Percentiles rank a stretch among this genome's conserved stretches.
phyloP scores from a whole-genome alignment of 192 early-diverging fungal species.

The Gonapodya prolifera region DNA sequence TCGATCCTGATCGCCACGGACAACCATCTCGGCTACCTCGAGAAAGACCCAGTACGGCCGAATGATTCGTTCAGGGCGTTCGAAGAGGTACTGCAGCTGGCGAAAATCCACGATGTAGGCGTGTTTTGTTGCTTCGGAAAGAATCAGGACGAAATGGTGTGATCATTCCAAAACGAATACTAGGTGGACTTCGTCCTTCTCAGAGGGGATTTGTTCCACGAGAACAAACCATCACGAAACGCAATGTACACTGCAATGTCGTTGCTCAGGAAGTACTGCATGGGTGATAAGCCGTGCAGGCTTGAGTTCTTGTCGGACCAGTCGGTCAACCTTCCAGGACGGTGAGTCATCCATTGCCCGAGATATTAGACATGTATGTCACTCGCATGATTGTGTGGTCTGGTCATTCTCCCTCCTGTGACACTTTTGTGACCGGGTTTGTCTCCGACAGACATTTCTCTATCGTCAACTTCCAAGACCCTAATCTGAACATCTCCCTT shows the following conservation, averaged over 20 bases:
- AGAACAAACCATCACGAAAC: constrained; percentile 78
- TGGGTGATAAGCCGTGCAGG: constrained; percentile 51
- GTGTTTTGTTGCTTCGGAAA: too few relatives aligned
- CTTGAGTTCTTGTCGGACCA: constrained; percentile 71
- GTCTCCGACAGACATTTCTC: constrained; percentile 21
- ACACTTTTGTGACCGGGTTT: too few relatives aligned
- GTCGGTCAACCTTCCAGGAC: constrained; percentile 54
- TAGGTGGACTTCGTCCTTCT: constrained; percentile 83
- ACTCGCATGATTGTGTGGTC: too few relatives aligned
- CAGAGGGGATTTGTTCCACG: constrained; percentile 93
- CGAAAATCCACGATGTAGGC: constrained; percentile 36
- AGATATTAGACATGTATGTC: neutral
- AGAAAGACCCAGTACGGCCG: constrained; percentile 74
- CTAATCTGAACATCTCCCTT: constrained; percentile 69
- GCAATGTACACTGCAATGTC: constrained; percentile 55
- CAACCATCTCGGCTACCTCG: constrained; percentile 86
- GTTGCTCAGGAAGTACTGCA: constrained; percentile 50
- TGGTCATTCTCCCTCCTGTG: too few relatives aligned
- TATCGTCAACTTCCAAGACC: constrained; percentile 76
- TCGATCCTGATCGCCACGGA: too few relatives aligned
- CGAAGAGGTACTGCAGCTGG: constrained; percentile 76
- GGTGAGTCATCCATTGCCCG: too few relatives aligned
- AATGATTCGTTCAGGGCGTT: constrained; percentile 78
- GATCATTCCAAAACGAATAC: too few relatives aligned
- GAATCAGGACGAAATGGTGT: too few relatives aligned